Percentiles rank a stretch among this genome's conserved stretches.
Evolutionary conservation across 352 stramenopile genomes (phyloP).

Genomic region (Pythium grandisporangium): DNA sequence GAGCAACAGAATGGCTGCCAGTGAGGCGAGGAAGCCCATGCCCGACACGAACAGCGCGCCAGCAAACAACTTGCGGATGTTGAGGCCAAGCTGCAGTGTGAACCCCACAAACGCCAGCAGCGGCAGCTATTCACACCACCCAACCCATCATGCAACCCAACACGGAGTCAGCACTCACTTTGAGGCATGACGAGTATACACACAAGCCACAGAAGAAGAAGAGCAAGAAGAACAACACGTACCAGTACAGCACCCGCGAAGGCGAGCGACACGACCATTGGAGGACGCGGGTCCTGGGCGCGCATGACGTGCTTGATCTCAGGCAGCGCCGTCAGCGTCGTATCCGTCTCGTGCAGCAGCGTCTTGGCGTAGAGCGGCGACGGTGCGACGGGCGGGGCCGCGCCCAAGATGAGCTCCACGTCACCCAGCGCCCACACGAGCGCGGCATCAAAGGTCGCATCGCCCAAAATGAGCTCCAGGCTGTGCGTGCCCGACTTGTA

Average conservation of each 20-base stretch:
- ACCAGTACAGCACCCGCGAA: constrained; percentile 60
- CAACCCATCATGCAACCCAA: no score
- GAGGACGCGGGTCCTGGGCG: constrained; percentile 53
- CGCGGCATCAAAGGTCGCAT: constrained; percentile 60
- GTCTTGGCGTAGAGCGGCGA: constrained; percentile 84
- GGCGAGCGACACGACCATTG: constrained; percentile 50
- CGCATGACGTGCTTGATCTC: constrained; percentile 87
- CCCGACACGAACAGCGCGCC: constrained; percentile 58
- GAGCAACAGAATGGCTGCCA: constrained; percentile 65
- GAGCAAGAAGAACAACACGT: no score
- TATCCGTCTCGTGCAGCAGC: constrained; percentile 82
- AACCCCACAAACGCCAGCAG: constrained; percentile 58
- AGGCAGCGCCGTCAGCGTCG: constrained; percentile 72
- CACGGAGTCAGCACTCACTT: no score
- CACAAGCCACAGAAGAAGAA: neutral
- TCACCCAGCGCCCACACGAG: constrained; percentile 64
- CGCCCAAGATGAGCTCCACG: constrained; percentile 59
- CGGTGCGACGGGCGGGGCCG: constrained; percentile 37
- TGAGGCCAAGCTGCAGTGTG: constrained; percentile 42
- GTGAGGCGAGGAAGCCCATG: constrained; percentile 59
- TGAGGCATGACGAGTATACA: neutral
- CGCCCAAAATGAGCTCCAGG: constrained; percentile 67
- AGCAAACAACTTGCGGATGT: constrained; percentile 61
- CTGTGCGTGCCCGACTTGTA: constrained; percentile 68
- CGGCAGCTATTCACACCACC: no score